Conservation (phyloP, 169 alveolate species). For the Plasmodium coatneyi region DNA sequence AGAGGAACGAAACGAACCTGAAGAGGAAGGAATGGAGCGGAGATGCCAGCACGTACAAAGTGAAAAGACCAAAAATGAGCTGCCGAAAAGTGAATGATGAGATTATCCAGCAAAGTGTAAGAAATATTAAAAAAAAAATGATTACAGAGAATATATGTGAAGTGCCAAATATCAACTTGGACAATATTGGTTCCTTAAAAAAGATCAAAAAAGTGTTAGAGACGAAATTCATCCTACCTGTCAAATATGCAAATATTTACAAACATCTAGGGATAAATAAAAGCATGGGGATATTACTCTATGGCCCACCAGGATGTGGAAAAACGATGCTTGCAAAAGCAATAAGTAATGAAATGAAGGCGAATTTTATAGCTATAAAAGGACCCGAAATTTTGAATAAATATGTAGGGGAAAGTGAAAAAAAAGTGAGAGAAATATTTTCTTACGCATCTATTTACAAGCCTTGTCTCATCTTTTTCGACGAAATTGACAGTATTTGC, state of each 20-base stretch:
- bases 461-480: conserved; percentile 98
- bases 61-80: not conserved
- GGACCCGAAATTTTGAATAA: conserved; percentile 98
- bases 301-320: conserved; percentile 99
- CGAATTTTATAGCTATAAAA: conserved; percentile 96
- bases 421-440: conserved; percentile 97
- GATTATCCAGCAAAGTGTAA: conserved; percentile 41
- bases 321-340: conserved; percentile 98
- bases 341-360: conserved; percentile 96
- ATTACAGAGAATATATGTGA: conserved; percentile 65
- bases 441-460: conserved; percentile 97
- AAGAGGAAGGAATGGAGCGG: not conserved
- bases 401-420: conserved; percentile 99
- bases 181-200: conserved; percentile 95
- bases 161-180: conserved; percentile 96
- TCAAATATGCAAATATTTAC: conserved; percentile 91
- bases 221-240: conserved; percentile 94
- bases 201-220: conserved; percentile 92
- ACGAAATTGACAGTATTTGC: conserved; percentile 98
- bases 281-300: conserved; percentile 97
- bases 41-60: not conserved
- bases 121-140: conserved; percentile 62
- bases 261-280: conserved; percentile 92
- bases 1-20: not conserved
- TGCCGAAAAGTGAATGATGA: conserved; percentile 13